Evolutionary conservation across 768 basidiomycete species (phyloP).

Genomic region (Ephemerocybe angulata): DNA sequence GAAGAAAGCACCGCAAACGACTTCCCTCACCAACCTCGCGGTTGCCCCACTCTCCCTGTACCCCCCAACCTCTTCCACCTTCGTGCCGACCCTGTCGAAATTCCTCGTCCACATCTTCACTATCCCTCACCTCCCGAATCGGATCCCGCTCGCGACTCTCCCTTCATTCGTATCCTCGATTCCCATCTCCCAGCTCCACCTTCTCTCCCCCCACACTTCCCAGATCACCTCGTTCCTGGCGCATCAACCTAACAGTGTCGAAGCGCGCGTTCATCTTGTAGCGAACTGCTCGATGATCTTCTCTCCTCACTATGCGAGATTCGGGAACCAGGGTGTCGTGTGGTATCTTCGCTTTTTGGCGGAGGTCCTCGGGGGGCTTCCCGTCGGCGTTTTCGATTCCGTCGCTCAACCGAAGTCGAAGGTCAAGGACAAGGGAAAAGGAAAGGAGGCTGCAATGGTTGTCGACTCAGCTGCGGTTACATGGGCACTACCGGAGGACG

Average conservation of each 20-base stretch:
- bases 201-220: conserved; percentile 19
- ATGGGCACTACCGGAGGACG: conserved; percentile 27
- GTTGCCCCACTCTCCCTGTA: conserved; percentile 37
- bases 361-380: conserved; percentile 49
- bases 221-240: conserved; percentile 27
- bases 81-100: conserved; percentile 32
- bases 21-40: conserved; percentile 44
- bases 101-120: conserved; percentile 59
- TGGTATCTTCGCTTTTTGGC: conserved; percentile 55
- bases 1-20: conserved; percentile 51
- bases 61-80: conserved; percentile 19
- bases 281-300: conserved; percentile 70
- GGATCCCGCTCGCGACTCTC: conserved; percentile 58
- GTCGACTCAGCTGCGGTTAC: background rate
- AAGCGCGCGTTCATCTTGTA: conserved; percentile 54
- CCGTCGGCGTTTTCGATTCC: conserved; percentile 50
- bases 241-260: conserved; percentile 23
- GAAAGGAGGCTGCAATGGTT: conserved; percentile 4
- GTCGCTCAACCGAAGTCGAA: too few relatives aligned
- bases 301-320: conserved; percentile 53
- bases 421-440: too few relatives aligned
- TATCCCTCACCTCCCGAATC: conserved; percentile 76
- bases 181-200: conserved; percentile 43
- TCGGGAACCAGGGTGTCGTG: conserved; percentile 42
- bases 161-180: conserved; percentile 62